Conservation (phyloP, 1,284 basidiomycete species). For the Ustilago tritici region DNA sequence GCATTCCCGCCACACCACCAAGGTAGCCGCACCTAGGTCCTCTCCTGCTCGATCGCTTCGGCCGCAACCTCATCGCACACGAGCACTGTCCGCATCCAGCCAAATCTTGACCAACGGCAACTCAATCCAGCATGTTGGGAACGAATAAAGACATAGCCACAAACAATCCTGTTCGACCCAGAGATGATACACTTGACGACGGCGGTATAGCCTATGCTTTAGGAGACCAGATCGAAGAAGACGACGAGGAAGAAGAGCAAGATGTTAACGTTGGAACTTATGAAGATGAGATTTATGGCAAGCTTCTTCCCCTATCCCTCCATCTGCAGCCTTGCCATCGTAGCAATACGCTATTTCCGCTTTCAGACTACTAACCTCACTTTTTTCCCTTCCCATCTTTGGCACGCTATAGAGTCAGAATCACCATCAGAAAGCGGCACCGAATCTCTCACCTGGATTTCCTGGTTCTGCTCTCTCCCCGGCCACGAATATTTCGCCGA, state of each 20-base stretch:
- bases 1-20: too few species aligned
- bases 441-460: slow-evolving; percentile 85
- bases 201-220: slow-evolving; percentile 29
- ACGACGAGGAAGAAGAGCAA: slow-evolving; percentile 57
- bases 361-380: not conserved
- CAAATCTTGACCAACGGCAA: not conserved
- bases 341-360: not conserved
- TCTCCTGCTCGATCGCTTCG: too few species aligned
- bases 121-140: not conserved
- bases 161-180: slow-evolving; percentile 18
- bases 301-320: not conserved
- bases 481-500: slow-evolving; percentile 94
- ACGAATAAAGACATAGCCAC: not conserved
- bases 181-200: slow-evolving; percentile 28
- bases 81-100: not conserved
- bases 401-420: slow-evolving; percentile 44
- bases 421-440: slow-evolving; percentile 65
- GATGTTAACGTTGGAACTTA: slow-evolving; percentile 42
- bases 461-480: slow-evolving; percentile 97
- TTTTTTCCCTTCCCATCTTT: not conserved
- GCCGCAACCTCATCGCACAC: too few species aligned
- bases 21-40: too few species aligned
- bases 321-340: too few species aligned
- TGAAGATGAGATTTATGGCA: slow-evolving; percentile 55
- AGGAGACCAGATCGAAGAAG: slow-evolving; percentile 48